Conservation (phyloP, 2,329 filamentous ascomycete species). For the Fusarium buxicola region DNA sequence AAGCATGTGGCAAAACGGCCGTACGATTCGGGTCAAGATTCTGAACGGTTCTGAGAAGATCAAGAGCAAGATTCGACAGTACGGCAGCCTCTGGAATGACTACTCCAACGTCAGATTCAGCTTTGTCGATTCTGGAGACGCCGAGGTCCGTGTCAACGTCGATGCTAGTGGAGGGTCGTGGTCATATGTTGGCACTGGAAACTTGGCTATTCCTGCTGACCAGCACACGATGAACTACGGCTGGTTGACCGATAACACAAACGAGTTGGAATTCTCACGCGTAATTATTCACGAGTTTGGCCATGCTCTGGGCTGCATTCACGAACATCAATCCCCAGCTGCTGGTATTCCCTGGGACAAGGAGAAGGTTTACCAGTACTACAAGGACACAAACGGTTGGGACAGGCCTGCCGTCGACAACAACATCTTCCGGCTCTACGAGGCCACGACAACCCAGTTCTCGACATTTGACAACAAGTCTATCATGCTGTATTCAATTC, state of each 20-base stretch:
- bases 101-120: slow-evolving; percentile 15
- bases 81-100: neutral
- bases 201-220: neutral
- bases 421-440: slow-evolving; percentile 20
- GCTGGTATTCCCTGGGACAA: slow-evolving; percentile 12
- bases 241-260: neutral
- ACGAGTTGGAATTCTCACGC: neutral
- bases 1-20: no score
- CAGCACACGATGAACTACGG: slow-evolving; percentile 14
- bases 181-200: slow-evolving; percentile 5
- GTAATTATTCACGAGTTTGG: slow-evolving; percentile 25
- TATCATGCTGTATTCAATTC: slow-evolving; percentile 43
- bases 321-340: slow-evolving; percentile 14
- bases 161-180: neutral
- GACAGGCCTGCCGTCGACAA: slow-evolving; percentile 12
- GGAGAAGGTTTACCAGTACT: slow-evolving; percentile 10
- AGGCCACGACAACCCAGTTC: slow-evolving; percentile 4
- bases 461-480: slow-evolving; percentile 32
- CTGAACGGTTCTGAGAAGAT: no score
- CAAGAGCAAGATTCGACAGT: no score
- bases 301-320: slow-evolving; percentile 16
- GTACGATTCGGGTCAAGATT: no score
- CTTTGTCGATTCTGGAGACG: slow-evolving; percentile 15
- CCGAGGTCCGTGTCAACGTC: slow-evolving; percentile 17
- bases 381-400: slow-evolving; percentile 10